Conservation (phyloP, 148 eudicot species). For the Camellia lanceoleosa region DNA sequence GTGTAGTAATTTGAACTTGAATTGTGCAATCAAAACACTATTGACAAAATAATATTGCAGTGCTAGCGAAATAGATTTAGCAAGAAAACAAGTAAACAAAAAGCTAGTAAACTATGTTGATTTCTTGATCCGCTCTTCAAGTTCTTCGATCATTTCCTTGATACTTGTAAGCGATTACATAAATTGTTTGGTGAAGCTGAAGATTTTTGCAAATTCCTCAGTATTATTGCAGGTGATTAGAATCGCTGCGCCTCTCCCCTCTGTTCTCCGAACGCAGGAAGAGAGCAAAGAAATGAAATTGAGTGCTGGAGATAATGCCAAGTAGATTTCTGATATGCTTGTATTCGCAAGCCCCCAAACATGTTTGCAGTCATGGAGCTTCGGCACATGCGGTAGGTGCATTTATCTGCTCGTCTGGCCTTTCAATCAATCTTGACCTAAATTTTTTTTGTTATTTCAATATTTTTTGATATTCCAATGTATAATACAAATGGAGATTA, state of each 20-base stretch:
- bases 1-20: too few relatives aligned
- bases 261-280: conserved; percentile 35
- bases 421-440: too few relatives aligned
- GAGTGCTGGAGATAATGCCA: conserved; percentile 4
- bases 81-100: too few relatives aligned
- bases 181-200: conserved; percentile 2
- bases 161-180: background rate
- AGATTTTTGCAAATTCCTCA: background rate
- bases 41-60: background rate
- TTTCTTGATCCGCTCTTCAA: background rate
- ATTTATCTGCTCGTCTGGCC: background rate
- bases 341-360: background rate
- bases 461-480: background rate
- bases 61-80: background rate
- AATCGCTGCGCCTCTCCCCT: conserved; percentile 67
- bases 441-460: too few relatives aligned
- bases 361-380: too few relatives aligned
- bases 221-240: conserved; percentile 40
- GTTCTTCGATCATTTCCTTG: background rate
- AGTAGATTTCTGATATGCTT: background rate
- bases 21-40: too few relatives aligned
- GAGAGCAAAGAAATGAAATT: conserved; percentile 19
- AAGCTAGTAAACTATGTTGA: background rate
- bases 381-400: background rate
- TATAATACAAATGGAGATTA: too few relatives aligned